Evolutionary conservation across 257 asterid genomes (phyloP), one percentile per base, ranked within the genome.

Genomic region (Solanum raphanifolium): DNA sequence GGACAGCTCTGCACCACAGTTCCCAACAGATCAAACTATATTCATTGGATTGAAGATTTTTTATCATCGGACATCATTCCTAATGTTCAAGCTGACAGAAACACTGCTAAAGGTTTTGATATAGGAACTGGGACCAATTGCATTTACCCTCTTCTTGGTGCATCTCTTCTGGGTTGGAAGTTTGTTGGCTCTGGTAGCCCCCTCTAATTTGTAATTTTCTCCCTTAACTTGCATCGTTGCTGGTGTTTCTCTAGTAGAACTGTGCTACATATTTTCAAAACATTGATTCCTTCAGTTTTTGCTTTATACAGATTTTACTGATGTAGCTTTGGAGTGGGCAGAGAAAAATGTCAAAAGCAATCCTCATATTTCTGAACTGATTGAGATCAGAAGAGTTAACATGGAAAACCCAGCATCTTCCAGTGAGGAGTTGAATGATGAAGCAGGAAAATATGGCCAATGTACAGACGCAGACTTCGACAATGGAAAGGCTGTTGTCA

Each of bases 1-100:
- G 99, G 99, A 87, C 99, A 95, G 95, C 98, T 97, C 62, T 97
- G 99, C 90, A 98, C 99, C 29, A 95, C 99, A 2, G 98, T 97
- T 55, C 98, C 98, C 38, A 97, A 95, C 90, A 94, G 98, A 90
- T 95, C 93, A 73, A 97, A 97, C 92, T 95, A 97, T 93, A 97
- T 95, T 82, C 99, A 97, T 69, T 96, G 99, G 99, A 91, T 96
- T 35, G 97, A 96, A 90, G 97, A 95, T 89, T 96, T 95, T 87
- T 81, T 97, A 88, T 94, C 95, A 71, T 92, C 95, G 13, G 95
- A 95, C 85, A 86, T 94, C 86, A 86, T 95, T 60, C 90, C 92
- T 1, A 85, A 89, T 27, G 88, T 87, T 83, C 72, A 71, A 36
- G 78, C 85, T 12, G 92, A 88, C 21, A 88, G 81, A 73, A 89